A percentile compares a stretch with the other conserved stretches of the same genome.
Evolutionary conservation across 768 basidiomycete genomes (phyloP).

Genomic region (Pisolithus marmoratus): DNA sequence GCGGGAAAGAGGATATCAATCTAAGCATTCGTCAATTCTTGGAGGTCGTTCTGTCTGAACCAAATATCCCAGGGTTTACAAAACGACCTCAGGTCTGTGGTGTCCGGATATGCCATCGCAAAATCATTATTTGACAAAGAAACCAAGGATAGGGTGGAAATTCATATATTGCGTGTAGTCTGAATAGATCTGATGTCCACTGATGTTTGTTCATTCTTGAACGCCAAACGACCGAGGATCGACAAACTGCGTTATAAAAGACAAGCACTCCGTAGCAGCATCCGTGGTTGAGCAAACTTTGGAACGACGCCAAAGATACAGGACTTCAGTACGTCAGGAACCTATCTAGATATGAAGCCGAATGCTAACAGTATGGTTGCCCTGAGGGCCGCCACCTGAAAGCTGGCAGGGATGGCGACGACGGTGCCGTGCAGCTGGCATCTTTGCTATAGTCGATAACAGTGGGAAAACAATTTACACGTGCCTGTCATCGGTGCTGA

Average conservation of each 20-base stretch:
- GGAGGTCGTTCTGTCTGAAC: conserved; percentile 65
- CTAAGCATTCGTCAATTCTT: conserved; percentile 42
- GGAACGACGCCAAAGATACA: too few species aligned
- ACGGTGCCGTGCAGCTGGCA: too few species aligned
- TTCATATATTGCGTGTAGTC: too few species aligned
- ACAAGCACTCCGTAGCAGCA: conserved; percentile 58
- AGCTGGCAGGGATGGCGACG: too few species aligned
- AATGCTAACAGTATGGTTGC: too few species aligned
- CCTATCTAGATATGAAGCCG: too few species aligned
- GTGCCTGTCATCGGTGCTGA: too few species aligned
- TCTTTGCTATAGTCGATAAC: too few species aligned
- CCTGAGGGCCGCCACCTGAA: too few species aligned
- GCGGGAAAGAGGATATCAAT: conserved; percentile 72
- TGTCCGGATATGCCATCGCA: conserved; percentile 51
- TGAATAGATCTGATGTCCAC: too few species aligned
- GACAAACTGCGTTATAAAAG: neutral
- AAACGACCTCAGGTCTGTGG: conserved; percentile 48
- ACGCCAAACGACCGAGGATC: neutral
- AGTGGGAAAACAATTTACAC: too few species aligned
- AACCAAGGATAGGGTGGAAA: conserved; percentile 1
- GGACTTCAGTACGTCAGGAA: too few species aligned
- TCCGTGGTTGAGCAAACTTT: conserved; percentile 63
- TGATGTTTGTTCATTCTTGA: conserved; percentile 71
- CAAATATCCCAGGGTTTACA: conserved; percentile 65
- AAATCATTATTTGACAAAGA: conserved; percentile 39